A percentile compares a stretch with the other conserved stretches of the same genome.
Evolutionary conservation across 805 yeast genomes (phyloP).

Genomic region (Schizosaccharomyces cryophilus): DNA sequence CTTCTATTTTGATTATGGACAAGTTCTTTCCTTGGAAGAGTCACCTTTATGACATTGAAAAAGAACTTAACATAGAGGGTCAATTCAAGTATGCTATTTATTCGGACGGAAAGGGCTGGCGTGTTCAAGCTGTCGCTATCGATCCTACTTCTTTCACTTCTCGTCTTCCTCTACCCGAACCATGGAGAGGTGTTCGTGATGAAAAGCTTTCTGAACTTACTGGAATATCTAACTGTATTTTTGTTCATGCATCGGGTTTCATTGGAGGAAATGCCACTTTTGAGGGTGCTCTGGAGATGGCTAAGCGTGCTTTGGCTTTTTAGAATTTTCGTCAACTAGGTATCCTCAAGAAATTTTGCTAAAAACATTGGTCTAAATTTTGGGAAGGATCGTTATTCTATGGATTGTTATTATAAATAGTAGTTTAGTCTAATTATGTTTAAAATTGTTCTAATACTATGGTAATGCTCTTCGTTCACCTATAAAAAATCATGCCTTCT

Average conservation of each 20-base stretch:
- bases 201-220: conserved; percentile 45
- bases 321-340: not conserved
- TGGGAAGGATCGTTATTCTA: too few species aligned
- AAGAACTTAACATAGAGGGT: conserved; percentile 18
- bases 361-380: too few species aligned
- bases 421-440: too few species aligned
- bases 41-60: conserved; percentile 55
- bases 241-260: conserved; percentile 69
- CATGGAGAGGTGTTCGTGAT: conserved; percentile 90
- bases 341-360: not conserved
- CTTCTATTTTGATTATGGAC: conserved; percentile 50
- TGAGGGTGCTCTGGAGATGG: conserved; percentile 58
- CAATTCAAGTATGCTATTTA: conserved; percentile 51
- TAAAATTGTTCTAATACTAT: too few species aligned
- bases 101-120: conserved; percentile 45
- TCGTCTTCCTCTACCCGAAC: conserved; percentile 68
- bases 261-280: conserved; percentile 76
- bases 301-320: conserved; percentile 20
- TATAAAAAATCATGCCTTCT: too few species aligned
- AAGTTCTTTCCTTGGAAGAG: conserved; percentile 87
- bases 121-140: conserved; percentile 83
- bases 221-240: conserved; percentile 72
- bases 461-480: too few species aligned
- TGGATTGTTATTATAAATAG: too few species aligned
- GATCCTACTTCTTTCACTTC: conserved; percentile 54